Base-by-base conservation (phyloP, 768 basidiomycete species). In the Rhodotorula diobovata region DNA sequence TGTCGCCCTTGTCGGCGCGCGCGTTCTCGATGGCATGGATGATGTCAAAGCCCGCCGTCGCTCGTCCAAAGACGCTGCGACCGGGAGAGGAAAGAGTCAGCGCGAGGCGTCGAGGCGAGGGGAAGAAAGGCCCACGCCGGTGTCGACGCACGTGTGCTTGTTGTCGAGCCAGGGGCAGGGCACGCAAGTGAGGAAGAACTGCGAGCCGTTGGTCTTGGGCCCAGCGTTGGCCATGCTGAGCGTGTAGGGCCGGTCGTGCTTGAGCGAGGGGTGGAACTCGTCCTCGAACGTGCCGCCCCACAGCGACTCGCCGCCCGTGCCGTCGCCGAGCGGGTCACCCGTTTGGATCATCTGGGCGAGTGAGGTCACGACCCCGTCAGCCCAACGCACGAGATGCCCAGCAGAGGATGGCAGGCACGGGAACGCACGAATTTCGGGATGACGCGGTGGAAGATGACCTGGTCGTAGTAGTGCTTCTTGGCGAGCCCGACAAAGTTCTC, bases 181-280 rank as follows among this genome's bases (percentile, higher is more conserved):
- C 5, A 88, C 93, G 10, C 93, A 96, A 15, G 94, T 97, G 79
- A 98, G 92, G 83, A 97, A 99, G 84, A 97, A 99, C 79, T 99
- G 95, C 4, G 91, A 93, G 0, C 93, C 95, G 79, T 97, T 97
- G 46, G 94, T 96, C 56, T 81, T 82, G 14, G 91, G 88, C 9
- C 93, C 94, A 11, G 90, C 90, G 77, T 94, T 93, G 15, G 92
- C 92, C 74, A 74, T 71, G 78, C 91, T 93, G 66, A 97, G 84
- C 8, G 91, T 95, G 79, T 97, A 98, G 1, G 96, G 95, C 65
- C 94, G 85, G 80, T 97, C 93, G 80, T 97, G 94, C 81, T 87
- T 89, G 70, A 93, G 82, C 56, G 90, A 89, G 74, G 93, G 89
- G 30, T 88, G 85, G 77, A 98, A 93, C 81, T 98, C 95, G 78